Conservation (phyloP, 2,329 filamentous ascomycete genomes). For the Fusarium haematococcum region DNA sequence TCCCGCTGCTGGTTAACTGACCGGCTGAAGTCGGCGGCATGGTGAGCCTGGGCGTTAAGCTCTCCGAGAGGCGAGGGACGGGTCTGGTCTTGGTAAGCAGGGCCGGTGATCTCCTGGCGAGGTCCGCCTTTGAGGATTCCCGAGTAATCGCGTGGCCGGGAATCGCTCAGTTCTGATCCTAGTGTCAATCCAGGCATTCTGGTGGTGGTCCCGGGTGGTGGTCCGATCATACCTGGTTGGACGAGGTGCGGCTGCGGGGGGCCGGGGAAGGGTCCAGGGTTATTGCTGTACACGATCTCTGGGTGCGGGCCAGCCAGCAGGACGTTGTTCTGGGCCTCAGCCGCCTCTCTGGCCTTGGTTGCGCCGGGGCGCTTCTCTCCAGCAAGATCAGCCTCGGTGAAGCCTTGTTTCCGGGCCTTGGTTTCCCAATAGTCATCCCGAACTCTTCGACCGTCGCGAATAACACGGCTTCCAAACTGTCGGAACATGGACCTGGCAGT, state of each 20-base stretch:
- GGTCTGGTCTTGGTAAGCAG: constrained; percentile 88
- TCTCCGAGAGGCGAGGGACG: constrained; percentile 81
- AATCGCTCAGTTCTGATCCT: constrained; percentile 81
- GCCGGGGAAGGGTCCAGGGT: constrained; percentile 72
- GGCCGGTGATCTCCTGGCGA: constrained; percentile 89
- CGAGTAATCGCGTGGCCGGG: constrained; percentile 83
- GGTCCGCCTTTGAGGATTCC: constrained; percentile 81
- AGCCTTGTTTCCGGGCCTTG: constrained; percentile 96
- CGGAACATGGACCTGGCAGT: constrained; percentile 98
- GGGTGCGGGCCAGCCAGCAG: constrained; percentile 77
- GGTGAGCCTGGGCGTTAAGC: constrained; percentile 85
- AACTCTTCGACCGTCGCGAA: constrained; percentile 88
- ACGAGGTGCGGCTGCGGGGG: constrained; percentile 76
- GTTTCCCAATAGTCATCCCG: constrained; percentile 99
- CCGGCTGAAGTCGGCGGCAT: constrained; percentile 92
- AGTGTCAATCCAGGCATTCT: constrained; percentile 88
- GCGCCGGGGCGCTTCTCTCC: constrained; percentile 96
- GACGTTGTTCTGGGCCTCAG: constrained; percentile 73
- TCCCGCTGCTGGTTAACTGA: constrained; percentile 82
- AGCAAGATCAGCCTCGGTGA: constrained; percentile 95
- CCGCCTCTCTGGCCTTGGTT: constrained; percentile 86
- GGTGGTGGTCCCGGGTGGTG: constrained; percentile 71
- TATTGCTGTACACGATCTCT: constrained; percentile 90
- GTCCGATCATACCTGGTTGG: constrained; percentile 78
- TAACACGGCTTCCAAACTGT: constrained; percentile 95